Base-by-base conservation (phyloP, 1,139 yeast genomes). In the Geotrichum citri-aurantii region DNA sequence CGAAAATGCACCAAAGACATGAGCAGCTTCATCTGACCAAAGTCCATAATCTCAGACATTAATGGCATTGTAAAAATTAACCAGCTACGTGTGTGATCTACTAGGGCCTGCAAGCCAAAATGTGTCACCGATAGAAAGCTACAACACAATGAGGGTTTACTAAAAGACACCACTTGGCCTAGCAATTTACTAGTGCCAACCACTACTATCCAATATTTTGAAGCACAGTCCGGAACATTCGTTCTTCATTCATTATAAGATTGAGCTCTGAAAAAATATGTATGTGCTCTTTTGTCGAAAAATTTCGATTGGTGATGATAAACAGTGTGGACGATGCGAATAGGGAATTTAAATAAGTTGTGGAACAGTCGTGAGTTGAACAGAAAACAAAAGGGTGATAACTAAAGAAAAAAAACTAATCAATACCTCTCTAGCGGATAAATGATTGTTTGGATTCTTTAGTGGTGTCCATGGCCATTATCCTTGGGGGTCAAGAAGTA, bases 401-500 rank as follows among this genome's bases (percentile, higher is more conserved):
- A 14, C 17, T n/a, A 37, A 37, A 19, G 19, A 37, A 37, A 37
- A n/a, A n/a, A n/a, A n/a, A n/a, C 37, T n/a, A 37, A n/a, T 37
- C 44, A 17, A 37, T n/a, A 37, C 29, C 7, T 37, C 44, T 14
- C 21, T n/a, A 17, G 21, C 19, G 14, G 21, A n/a, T 14, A 33
- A 14, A 8, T 37, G 44, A 37, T n/a, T n/a, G 17, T 37, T 17
- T 17, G 10, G 8, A 37, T 17, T 37, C 44, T 37, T 37, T 37
- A 37, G 44, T 37, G 44, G 44, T 37, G 44, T n/a, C 44, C 44
- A 17, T 37, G 44, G 14, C 44, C 44, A n/a, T 37, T 37, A 61
- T 61, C 61, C 57, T 64, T 63, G n/a, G 68, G 82, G 10, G 66
- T 64, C 42, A 59, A 33, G 27, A 69, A 63, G 63, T 73, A 69